phyloP scores from a whole-genome alignment of 495 filamentous ascomycete genomes.

The Choiromyces venosus region DNA sequence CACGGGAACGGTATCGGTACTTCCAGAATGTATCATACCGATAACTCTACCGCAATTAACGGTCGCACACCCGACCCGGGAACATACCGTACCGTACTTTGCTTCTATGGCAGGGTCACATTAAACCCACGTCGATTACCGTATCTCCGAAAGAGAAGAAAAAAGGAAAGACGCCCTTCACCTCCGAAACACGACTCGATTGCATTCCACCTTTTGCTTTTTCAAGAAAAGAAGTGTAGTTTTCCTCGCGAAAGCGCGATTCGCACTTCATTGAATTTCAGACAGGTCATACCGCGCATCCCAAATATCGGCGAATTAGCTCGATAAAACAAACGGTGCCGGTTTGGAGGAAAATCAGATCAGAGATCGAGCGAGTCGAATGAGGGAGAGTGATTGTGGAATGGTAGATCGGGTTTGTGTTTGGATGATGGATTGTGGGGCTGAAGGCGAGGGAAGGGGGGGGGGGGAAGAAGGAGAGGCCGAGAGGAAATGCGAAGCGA shows the following conservation, averaged over 20 bases:
- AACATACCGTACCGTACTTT: background rate
- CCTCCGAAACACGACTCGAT: background rate
- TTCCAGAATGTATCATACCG: background rate
- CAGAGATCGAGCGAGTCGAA: slow-evolving; percentile 1
- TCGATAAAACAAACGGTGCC: no score
- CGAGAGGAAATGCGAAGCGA: background rate
- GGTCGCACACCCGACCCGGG: background rate
- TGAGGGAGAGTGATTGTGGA: background rate
- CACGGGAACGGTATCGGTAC: background rate
- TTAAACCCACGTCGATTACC: background rate
- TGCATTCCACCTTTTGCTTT: background rate
- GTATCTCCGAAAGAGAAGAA: background rate
- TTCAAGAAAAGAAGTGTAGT: background rate
- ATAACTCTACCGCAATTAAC: background rate
- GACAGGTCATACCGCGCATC: background rate
- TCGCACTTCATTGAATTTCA: background rate
- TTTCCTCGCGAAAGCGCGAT: background rate
- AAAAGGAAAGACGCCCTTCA: background rate
- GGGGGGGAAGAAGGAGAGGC: background rate
- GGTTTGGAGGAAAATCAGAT: background rate
- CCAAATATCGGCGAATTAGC: background rate
- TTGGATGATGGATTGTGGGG: slow-evolving; percentile 2
- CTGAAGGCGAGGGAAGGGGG: no score
- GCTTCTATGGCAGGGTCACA: background rate
- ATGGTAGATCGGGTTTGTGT: slow-evolving; percentile 2